Evolutionary conservation across 2,329 filamentous ascomycete species (phyloP), one percentile per base, ranked within the genome.

Genomic region (Xylaria sp.): DNA sequence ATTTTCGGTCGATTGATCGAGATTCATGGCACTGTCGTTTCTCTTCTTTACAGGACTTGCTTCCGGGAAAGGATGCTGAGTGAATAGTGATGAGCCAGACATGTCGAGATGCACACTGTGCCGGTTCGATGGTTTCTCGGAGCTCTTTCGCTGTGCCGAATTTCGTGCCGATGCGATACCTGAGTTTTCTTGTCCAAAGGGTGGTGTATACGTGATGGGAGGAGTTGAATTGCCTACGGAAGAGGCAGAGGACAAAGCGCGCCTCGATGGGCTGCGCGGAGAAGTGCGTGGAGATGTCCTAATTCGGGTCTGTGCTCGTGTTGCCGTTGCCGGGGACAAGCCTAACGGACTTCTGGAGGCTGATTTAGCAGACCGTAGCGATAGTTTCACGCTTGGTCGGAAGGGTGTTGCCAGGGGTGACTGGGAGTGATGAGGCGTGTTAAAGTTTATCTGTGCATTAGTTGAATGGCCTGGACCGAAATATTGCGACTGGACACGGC

Each of bases 11-110:
- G 89, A 86, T 71, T 93, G 91, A 75, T 97, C 94, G 58, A 97
- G 83, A 76, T 93, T 93, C 92, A 97, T 95, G 60, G 91, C 91
- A 51, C 92, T 91, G 82, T 98, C 95, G 77, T 92, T 95, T 74
- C 96, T 90, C 85, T 98, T 90, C 86, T 98, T 97, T 74, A 98
- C 83, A 5, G 95, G 94, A 78, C 95, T 97, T 6, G 91, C 78
- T 60, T 89, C 87, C 17, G 84, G 77, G n/a, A 87, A 78, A 71
- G 86, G 86, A 51, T 87, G 80, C 38, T 86, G 80, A 15, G 82
- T 80, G 68, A 83, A 81, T 70, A 86, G 84, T 3, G 86, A 83
- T 28, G 86, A 83, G 38, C 84, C 86, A 3, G 86, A 83, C 51
- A 86, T 80, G 75, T 90, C 88, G 40, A 89, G 80, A 73, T 88